Base-by-base conservation (phyloP, 176 grass and related monocot genomes). In the Musa acuminata region DNA sequence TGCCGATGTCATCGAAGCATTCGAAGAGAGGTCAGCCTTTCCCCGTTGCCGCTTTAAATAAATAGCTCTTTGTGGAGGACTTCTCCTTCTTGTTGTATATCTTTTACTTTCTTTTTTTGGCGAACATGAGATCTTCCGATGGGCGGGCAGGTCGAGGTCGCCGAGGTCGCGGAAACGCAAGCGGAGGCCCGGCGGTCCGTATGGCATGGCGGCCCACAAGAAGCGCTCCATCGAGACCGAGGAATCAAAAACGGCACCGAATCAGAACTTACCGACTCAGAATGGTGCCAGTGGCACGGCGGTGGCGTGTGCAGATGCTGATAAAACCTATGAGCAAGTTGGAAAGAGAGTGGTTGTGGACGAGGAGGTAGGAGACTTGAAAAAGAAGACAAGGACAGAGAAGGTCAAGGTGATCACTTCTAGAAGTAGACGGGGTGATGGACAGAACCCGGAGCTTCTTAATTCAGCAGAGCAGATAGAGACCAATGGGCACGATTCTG, bases 1-100 rank as follows among this genome's bases (percentile, higher is more conserved):
- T 79, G 74, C 83, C 0, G 94, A 89, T 43, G 80, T 98, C 52
- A 65, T 98, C 65, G 85, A 89, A 19, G 80, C 86, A 53, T 98
- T 91, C 14, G 86, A 98, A 74, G 76, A 84, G 59, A 72, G 83
- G 86, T 96, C 80, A 68, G 63, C 6, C 52, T 78, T 13, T 66
- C 19, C 23, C 17, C 26, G 26, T 78, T 16, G 49, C 52, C 51
- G 14, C 2, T 3, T 14, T 11, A 9, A 19, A 53, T 24, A 54
- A 11, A 80, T 80, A 19, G 48, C 67, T 81, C 62, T 51, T 51
- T 81, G n/a, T 12, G 79, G 77, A 8, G 71, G 52, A 27, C 43
- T 77, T 64, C 7, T 48, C 81, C 49, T 29, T 67, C 1, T 49
- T 48, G 3, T 43, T 43, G 35, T 6, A 43, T 4, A 16, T 57